Evolutionary conservation across 2,329 filamentous ascomycete species (phyloP).

Genomic region (Fusarium brevicatenulatum): DNA sequence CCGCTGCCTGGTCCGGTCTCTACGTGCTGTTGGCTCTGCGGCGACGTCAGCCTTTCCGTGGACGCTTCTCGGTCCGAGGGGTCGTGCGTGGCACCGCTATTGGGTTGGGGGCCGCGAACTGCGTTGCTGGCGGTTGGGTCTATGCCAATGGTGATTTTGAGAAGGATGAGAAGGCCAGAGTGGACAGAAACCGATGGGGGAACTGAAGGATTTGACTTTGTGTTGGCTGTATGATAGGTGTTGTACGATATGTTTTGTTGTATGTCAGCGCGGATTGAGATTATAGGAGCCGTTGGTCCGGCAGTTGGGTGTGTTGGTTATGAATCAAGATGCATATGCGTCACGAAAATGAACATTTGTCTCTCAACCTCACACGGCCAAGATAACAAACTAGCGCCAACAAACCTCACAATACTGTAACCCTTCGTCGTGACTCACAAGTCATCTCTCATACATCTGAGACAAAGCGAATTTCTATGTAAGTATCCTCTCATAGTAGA

Average conservation of each 20-base stretch:
- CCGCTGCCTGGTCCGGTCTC: constrained; percentile 66
- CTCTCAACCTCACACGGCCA: background rate
- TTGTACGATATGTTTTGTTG: constrained; percentile 20
- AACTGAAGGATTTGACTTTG: background rate
- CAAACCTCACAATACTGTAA: background rate
- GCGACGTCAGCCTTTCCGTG: constrained; percentile 53
- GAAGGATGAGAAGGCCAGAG: constrained; percentile 59
- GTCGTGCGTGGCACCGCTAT: constrained; percentile 62
- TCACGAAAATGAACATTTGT: background rate
- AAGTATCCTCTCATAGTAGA: background rate
- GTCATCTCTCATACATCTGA: background rate
- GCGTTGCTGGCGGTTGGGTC: constrained; percentile 60
- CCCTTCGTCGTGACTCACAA: background rate
- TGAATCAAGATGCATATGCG: background rate
- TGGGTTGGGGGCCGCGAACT: constrained; percentile 60
- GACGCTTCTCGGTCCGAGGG: constrained; percentile 60
- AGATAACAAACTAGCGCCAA: background rate
- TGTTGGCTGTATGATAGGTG: constrained; percentile 23
- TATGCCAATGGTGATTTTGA: constrained; percentile 63
- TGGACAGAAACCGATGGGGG: constrained; percentile 63
- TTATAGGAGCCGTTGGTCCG: background rate
- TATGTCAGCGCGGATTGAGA: background rate
- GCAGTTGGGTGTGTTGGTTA: background rate
- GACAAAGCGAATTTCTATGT: background rate
- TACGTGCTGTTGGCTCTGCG: constrained; percentile 67